Evolutionary conservation across 139 green algal genomes (phyloP).

Genomic region (Microglena sp.): DNA sequence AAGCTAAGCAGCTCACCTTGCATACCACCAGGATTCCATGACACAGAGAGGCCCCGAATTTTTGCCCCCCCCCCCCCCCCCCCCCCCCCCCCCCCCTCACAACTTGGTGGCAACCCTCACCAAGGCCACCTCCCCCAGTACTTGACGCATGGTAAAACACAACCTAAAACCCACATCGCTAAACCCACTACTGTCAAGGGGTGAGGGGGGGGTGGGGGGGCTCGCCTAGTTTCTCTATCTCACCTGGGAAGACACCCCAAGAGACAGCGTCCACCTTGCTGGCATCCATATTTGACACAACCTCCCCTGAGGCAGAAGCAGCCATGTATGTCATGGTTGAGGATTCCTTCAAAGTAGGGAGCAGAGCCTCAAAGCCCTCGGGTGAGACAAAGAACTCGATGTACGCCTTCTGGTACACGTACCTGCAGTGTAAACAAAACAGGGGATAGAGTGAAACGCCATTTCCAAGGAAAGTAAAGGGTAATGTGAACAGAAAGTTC

Average conservation of each 20-base stretch:
- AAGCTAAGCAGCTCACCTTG: too few relatives aligned
- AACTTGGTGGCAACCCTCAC: too few relatives aligned
- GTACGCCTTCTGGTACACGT: constrained; percentile 79
- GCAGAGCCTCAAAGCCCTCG: constrained; percentile 39
- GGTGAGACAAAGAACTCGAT: constrained; percentile 75
- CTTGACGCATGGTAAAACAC: too few relatives aligned
- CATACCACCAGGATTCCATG: too few relatives aligned
- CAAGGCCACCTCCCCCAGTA: too few relatives aligned
- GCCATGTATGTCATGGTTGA: constrained; percentile 63
- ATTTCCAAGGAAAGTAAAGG: too few relatives aligned
- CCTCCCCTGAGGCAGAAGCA: constrained; percentile 37
- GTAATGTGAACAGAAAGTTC: background rate
- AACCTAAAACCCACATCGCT: background rate
- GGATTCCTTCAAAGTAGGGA: constrained; percentile 24
- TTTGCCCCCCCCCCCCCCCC: too few relatives aligned
- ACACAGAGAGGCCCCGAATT: too few relatives aligned
- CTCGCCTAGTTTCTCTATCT: background rate
- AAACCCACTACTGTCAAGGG: background rate
- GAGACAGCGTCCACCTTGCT: constrained; percentile 63
- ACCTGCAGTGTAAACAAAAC: constrained; percentile 1
- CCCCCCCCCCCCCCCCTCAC: too few relatives aligned
- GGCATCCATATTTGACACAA: constrained; percentile 2
- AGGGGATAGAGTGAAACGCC: background rate
- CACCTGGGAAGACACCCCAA: constrained; percentile 78
- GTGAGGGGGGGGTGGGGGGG: background rate